phyloP scores from a whole-genome alignment of 1,284 basidiomycete species.

The Moniliophthora roreri region DNA sequence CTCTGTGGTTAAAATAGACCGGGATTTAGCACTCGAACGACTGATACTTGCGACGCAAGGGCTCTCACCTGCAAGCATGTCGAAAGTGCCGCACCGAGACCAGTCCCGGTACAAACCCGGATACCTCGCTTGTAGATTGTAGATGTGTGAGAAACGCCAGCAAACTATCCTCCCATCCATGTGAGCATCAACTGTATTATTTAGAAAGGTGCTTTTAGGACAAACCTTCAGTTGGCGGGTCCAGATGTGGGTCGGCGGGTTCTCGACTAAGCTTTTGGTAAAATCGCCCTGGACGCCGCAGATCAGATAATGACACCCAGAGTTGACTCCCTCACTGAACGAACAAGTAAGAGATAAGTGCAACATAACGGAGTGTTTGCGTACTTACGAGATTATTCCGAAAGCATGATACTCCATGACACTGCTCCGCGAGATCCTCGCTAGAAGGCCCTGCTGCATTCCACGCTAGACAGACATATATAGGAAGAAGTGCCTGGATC shows the following conservation, averaged over 20 bases:
- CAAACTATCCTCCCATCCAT: conserved; percentile 44
- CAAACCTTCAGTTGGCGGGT: conserved; percentile 64
- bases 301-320: conserved; percentile 68
- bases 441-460: conserved; percentile 70
- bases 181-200: background rate
- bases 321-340: conserved; percentile 54
- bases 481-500: background rate
- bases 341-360: background rate
- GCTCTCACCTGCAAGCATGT: conserved; percentile 65
- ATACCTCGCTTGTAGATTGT: conserved; percentile 75
- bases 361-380: background rate
- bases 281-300: conserved; percentile 75
- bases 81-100: conserved; percentile 75
- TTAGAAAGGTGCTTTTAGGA: background rate
- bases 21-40: background rate
- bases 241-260: conserved; percentile 66
- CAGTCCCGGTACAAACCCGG: conserved; percentile 83
- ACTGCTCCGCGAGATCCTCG: conserved; percentile 63
- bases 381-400: conserved; percentile 63
- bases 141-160: conserved; percentile 78
- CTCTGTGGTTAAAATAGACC: conserved; percentile 34
- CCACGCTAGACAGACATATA: conserved; percentile 36
- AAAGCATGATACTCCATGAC: conserved; percentile 73
- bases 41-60: background rate
- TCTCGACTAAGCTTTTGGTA: conserved; percentile 57